Evolutionary conservation across 148 eudicot species (phyloP).

Genomic region (Vaccinium vitisidaea): DNA sequence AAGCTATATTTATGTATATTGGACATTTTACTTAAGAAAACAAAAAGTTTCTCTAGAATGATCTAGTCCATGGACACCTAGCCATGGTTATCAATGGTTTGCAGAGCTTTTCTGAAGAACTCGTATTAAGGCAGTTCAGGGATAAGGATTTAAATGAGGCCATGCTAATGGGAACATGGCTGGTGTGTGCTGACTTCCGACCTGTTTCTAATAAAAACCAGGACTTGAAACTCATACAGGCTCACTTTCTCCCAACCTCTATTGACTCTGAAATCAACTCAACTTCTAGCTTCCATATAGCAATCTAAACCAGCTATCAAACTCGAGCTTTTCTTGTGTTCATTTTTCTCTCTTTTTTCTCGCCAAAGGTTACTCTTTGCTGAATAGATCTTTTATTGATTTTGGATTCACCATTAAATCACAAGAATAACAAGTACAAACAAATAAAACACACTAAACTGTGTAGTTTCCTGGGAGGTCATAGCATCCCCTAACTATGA

Average conservation of each 20-base stretch:
- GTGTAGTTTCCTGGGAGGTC: background rate
- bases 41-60: background rate
- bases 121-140: background rate
- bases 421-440: background rate
- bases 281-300: background rate
- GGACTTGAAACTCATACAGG: background rate
- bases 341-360: background rate
- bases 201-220: background rate
- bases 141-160: background rate
- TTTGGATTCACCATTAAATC: background rate
- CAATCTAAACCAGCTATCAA: background rate
- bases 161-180: background rate
- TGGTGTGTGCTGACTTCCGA: background rate
- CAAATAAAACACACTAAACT: background rate
- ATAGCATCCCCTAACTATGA: background rate
- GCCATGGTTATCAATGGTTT: background rate
- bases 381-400: background rate
- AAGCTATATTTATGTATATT: too few species aligned
- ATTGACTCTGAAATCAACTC: background rate
- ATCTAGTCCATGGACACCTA: background rate
- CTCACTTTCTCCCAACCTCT: background rate
- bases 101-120: background rate
- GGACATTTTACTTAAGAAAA: too few species aligned
- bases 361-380: background rate
- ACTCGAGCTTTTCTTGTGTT: background rate